Conservation (phyloP, 2,329 filamentous ascomycete genomes). For the Huntiella abstrusa region DNA sequence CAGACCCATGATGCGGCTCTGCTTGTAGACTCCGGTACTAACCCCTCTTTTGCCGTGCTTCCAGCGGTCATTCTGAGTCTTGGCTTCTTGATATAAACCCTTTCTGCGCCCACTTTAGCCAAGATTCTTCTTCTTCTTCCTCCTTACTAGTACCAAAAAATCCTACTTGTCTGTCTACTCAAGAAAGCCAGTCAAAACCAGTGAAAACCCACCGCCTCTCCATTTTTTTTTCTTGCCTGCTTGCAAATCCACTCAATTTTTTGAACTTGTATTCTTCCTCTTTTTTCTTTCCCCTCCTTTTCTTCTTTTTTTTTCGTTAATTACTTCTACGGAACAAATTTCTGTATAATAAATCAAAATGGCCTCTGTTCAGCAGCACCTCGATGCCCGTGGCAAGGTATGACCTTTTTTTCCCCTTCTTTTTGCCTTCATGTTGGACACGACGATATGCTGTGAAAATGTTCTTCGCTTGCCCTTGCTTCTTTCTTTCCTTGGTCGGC, state of each 20-base stretch:
- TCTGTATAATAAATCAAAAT: conserved; percentile 20
- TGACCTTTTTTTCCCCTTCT: not conserved
- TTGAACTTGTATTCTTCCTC: conserved; percentile 4
- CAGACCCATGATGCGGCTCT: not conserved
- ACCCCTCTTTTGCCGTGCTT: not conserved
- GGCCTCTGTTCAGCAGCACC: conserved; percentile 63
- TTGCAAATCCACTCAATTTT: conserved; percentile 4
- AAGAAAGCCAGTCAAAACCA: too few species aligned
- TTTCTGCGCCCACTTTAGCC: conserved; percentile 3
- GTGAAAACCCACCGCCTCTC: not conserved
- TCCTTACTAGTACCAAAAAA: too few species aligned
- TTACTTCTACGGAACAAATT: conserved; percentile 2
- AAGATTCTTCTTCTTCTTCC: too few species aligned
- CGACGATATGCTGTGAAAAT: too few species aligned
- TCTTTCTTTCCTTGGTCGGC: too few species aligned
- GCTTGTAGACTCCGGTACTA: not conserved
- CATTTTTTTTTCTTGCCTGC: conserved; percentile 6
- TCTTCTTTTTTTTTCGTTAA: conserved; percentile 12
- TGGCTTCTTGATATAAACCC: conserved; percentile 5
- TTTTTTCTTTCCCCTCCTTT: conserved; percentile 6
- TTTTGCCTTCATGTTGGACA: too few species aligned
- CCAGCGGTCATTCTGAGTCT: not conserved
- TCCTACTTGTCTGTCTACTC: too few species aligned
- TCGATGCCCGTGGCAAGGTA: conserved; percentile 49
- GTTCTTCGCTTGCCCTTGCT: too few species aligned